Base-by-base conservation (phyloP, 306 rosid genomes). In the Fagus crenata region DNA sequence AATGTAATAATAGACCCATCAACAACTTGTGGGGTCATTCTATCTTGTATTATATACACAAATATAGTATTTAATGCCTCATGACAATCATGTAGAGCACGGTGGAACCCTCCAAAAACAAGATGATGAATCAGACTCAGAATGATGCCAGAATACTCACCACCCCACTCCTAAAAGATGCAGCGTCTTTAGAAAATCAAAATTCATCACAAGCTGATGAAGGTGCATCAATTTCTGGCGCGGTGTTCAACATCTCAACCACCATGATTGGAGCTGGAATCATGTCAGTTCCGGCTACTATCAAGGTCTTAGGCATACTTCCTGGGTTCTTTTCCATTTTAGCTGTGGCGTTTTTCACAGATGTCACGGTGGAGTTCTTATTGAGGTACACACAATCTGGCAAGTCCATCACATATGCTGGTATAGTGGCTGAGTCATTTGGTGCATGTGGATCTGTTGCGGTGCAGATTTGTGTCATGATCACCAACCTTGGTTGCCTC, bases 201-300 rank as follows among this genome's bases (percentile, higher is more conserved):
- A 46, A 46, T 11, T 46, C 14, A 7, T 46, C 51, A 46, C 51
- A 46, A 4, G 51, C 28, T 22, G 28, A 22, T 22, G 28, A 22
- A 22, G 28, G 13, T 46, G 51, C 51, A 46, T 46, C 51, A 4
- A 46, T 46, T 46, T 46, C 51, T 46, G 51, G 51, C 3, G 97
- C 98, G 3, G 96, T 92, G 70, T 89, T 92, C 82, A 95, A 95
- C 42, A 88, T 95, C 7, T 88, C 97, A 3, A 92, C 92, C 1
- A 95, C 84, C 87, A 89, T 95, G 7, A 77, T 95, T 11, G 98
- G 98, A 6, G 95, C 96, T 7, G 97, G 98, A 37, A 95, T 95
- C 49, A 95, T 92, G 98, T 95, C 98, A 17, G 86, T 95, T 8
- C 98, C 98, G 59, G 93, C 93, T 8, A 87, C 95, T 15, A 78